Evolutionary conservation across 148 eudicot species (phyloP), one percentile per base, ranked within the genome.

Genomic region (Hydrangea macrophylla): DNA sequence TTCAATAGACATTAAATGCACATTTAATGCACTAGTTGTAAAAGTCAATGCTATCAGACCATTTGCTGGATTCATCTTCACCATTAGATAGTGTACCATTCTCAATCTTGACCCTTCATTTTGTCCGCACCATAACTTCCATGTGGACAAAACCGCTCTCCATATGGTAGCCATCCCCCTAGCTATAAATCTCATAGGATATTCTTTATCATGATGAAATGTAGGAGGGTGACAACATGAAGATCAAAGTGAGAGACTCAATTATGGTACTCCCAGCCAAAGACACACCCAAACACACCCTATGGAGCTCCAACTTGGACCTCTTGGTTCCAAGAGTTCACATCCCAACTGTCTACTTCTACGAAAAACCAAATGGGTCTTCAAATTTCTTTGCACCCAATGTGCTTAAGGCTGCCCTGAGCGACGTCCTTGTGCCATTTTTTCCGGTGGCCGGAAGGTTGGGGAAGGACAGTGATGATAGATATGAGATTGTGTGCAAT

Each of bases 381-480:
- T 7, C 25, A 0, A 65, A 30, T 45, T 72, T 72, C 55, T 72
- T 72, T 10, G 51, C 64, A 5, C 7, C 76, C 4, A 17, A 12
- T 5, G 42, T 65, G 9, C 63, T 72, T 26, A 58, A 66, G 18
- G 55, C 63, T 9, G 58, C 69, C 0, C 22, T 72, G 9, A 58
- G 69, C 55, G 33, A 64, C 0, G 61, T 42, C 2, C 75, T 72
- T 1, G 75, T 72, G 1, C n/a, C 60, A 2, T 72, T 72, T 9
- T 72, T 33, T 36, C 75, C 75, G 2, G 39, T 72, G 69, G 69
- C 69, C 2, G 75, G 75, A 1, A 60, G 75, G 22, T 23, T 72
- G 18, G 36, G 40, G 7, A 63, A 56, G 15, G 68, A 40, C 3
- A 63, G 57, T 6, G 20, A 28, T 15, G 57, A 44, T 1, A 24